Base-by-base conservation (phyloP, 2,329 filamentous ascomycete genomes). In the Apiospora koreana region DNA sequence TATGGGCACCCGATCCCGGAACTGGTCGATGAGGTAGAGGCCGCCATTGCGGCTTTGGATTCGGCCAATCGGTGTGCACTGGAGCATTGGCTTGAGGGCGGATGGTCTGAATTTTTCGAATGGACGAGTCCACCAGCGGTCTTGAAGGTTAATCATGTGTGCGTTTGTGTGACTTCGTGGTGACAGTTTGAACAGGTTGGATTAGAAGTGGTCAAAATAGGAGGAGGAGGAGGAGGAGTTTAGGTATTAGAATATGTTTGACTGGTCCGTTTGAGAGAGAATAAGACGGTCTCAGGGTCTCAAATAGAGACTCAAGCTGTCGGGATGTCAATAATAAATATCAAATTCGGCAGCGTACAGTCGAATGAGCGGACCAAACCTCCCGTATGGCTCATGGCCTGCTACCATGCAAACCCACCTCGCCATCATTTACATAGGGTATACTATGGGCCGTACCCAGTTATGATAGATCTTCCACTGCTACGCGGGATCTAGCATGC, bases 21-120 rank as follows among this genome's bases (percentile, higher is more conserved):
- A 68, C 23, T 68, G 66, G 66, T 68, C 66, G 43, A 68, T 12
- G 31, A 68, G 18, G n/a, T 68, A 50, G 28, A 48, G 45, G 18
- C 43, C 43, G 43, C 66, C 66, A 48, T 68, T 38, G 12, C 16
- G 66, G 43, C 43, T 68, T 31, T 50, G 43, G 45, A 68, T 54
- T 31, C 23, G 41, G 21, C 54, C 31, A 18, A 62, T 62, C 18
- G 28, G 54, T 10, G 54, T 62, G 18, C 31, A n/a, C 54, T 62
- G 28, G 10, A 62, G 54, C 18, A 9, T 28, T 9, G 54, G 54
- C 54, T 38, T 38, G 28, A 62, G n/a, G 21, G n/a, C 9, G 8
- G 54, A 38, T 23, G 21, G 21, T 38, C 31, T 21, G n/a, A 62
- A 6, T 31, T 23, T 62, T 31, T n/a, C 16, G 54, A 38, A 62